Evolutionary conservation across 106 monocot genomes (phyloP), one percentile per base, ranked within the genome.

Genomic region (Gastrodia elata): DNA sequence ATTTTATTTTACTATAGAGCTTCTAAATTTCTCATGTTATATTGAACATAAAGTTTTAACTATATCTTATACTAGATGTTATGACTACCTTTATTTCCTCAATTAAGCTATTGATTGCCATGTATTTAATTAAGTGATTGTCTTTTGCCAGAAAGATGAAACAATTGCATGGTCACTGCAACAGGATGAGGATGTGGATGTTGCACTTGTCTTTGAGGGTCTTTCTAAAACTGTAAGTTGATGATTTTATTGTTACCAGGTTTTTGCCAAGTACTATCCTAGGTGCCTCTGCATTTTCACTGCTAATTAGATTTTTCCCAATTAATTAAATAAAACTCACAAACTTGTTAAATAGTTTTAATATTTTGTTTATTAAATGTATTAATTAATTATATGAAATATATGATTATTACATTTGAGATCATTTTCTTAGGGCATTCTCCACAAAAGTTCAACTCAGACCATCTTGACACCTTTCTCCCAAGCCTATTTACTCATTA

Each of bases 131-230:
- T 28, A 41, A 41, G 32, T 20, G 58, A 37, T 1, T 68, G 55
- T 28, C 61, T 55, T 46, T 38, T 28, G 55, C 65, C 77, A 91
- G 91, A 38, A 79, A 33, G 81, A 91, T 82, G 87, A 80, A 77
- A 83, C 27, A 35, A 59, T 87, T 59, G 81, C 87, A 46, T 79
- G 84, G 85, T 64, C 83, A 8, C 79, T 85, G 81, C 91, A 91
- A 40, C 74, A 80, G 49, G 83, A 79, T 13, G 87, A 85, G 71
- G 82, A 77, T 79, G 64, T 68, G 57, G 56, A 22, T 68, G 41
- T 68, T 46, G 61, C 83, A 74, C 80, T 71, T 64, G 2, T 39
- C 9, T 72, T 48, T 56, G 52, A 38, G 13, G 61, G 7, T 67
- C 78, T 18, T 38, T 71, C 83, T 74, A 69, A 78, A 64, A 15